Base-by-base conservation (phyloP, 305 asterid species). In the Coffea humblotiana region DNA sequence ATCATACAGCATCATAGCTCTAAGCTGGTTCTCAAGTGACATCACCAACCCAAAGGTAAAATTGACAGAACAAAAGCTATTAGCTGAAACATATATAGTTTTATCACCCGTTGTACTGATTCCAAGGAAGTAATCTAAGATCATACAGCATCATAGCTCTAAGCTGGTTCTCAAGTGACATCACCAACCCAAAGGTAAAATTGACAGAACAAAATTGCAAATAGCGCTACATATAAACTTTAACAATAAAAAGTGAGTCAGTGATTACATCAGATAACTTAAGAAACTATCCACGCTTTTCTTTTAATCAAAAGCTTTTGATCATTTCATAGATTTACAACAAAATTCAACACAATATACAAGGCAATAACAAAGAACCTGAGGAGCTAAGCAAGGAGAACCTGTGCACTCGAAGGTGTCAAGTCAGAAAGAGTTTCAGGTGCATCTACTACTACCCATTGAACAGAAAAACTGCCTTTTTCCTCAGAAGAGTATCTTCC, bases 341-440 rank as follows among this genome's bases (percentile, higher is more conserved):
- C n/a, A 10, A 56, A 6, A 13, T 56, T 56, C n/a, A 56, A 18
- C 63, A 16, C 63, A 56, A 16, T 2, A 56, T 23, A 56, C 60
- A 52, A 52, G n/a, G 0, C 7, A 19, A 56, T 16, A 56, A 56
- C 19, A 7, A 56, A 56, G 63, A 56, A 56, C n/a, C 63, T 56
- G 21, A 18, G 40, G 52, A 52, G 51, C 90, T 93, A 95, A 83
- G 99, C 98, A 86, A 92, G 89, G 79, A 95, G 81, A 87, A 95
- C 92, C 91, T 93, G 97, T 58, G 97, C 97, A 60, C 97, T 90
- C 15, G 97, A 89, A 5, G 99, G 99, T 3, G 91, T 88, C 72
- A 95, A 81, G 76, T 91, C 92, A 11, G 92, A 89, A 58, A 90
- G 87, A 10, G 86, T 69, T 56, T 88, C 93, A 1, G 99, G 98